Base-by-base conservation (phyloP, 805 yeast species). In the Pichia exigua region DNA sequence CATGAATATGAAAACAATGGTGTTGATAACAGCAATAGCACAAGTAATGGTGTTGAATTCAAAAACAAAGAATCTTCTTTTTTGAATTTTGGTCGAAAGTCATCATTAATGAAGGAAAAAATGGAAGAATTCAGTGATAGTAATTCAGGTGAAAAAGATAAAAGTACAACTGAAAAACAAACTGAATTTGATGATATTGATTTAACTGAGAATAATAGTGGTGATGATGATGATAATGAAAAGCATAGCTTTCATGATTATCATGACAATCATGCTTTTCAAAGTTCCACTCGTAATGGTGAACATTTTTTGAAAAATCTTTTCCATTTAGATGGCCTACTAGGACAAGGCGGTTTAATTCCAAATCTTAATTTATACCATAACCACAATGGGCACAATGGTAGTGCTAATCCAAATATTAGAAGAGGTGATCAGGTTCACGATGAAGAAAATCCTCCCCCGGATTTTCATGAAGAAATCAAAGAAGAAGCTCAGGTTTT, bases 401-500 rank as follows among this genome's bases (percentile, higher is more conserved):
- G 35, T 30, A 30, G 12, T 30, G 7, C 12, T 13, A 13, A 48
- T 30, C 5, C 27, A 17, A 46, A 35, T n/a, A 17, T 9, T 2
- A 15, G 41, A 27, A 15, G 46, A 35, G 45, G 47, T 20, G 32
- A 49, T 30, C 42, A 28, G 3, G 45, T 35, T 18, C 42, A 46
- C 21, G 57, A 47, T 22, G 45, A 43, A 21, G 62, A 70, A 51
- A 67, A 46, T 24, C 50, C 50, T 4, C 47, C 40, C 11, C 51
- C 50, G 3, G 44, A 52, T 46, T 52, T 49, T 22, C 52, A 54
- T 10, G 73, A 70, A 24, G 73, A 69, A 49, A 82, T 77, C 32
- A 71, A 72, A 27, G 69, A 72, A 39, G 83, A 82, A 55, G 88
- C 87, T 1, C 71, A 73, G 48, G 74, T 75, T 30, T 69, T 83